A percentile compares a stretch with the other conserved stretches of the same genome.
phyloP scores from a whole-genome alignment of 2,329 filamentous ascomycete species.

The Paradendryphiella salina region DNA sequence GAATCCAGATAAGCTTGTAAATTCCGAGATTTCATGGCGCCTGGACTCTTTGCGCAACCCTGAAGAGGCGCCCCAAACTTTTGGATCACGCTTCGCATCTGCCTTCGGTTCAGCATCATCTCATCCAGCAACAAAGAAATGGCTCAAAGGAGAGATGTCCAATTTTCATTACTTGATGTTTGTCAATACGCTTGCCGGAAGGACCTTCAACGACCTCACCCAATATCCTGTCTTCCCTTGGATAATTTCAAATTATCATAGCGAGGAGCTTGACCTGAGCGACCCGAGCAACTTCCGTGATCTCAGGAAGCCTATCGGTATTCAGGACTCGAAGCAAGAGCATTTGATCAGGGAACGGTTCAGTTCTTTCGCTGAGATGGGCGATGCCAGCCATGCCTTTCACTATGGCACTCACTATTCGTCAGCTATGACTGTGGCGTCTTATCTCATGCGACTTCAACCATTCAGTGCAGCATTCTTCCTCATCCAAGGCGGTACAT shows the following conservation, averaged over 20 bases:
- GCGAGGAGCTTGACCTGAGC: slow-evolving; percentile 83
- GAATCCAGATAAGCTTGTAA: slow-evolving; percentile 68
- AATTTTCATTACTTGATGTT: slow-evolving; percentile 99
- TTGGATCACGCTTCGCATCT: slow-evolving; percentile 88
- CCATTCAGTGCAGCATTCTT: slow-evolving; percentile 97
- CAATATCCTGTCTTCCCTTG: slow-evolving; percentile 98
- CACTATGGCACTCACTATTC: slow-evolving; percentile 99
- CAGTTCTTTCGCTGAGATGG: slow-evolving; percentile 86
- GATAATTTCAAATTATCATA: slow-evolving; percentile 94
- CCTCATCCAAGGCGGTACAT: slow-evolving; percentile 89
- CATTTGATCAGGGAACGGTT: slow-evolving; percentile 82
- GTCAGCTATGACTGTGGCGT: slow-evolving; percentile 97
- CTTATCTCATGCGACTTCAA: slow-evolving; percentile 90
- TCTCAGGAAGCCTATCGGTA: slow-evolving; percentile 93
- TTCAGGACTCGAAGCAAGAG: slow-evolving; percentile 76
- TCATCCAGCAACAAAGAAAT: slow-evolving; percentile 83
- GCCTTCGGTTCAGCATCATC: slow-evolving; percentile 84
- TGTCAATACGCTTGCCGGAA: slow-evolving; percentile 93
- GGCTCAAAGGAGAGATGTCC: slow-evolving; percentile 92
- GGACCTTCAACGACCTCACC: slow-evolving; percentile 96
- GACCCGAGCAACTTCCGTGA: slow-evolving; percentile 87
- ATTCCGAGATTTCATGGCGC: slow-evolving; percentile 88
- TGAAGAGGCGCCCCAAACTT: slow-evolving; percentile 64
- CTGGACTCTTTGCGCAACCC: slow-evolving; percentile 78
- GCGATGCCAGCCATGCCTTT: slow-evolving; percentile 76